phyloP scores from a whole-genome alignment of 768 basidiomycete species.

The Agaricus sinodeliciosus region DNA sequence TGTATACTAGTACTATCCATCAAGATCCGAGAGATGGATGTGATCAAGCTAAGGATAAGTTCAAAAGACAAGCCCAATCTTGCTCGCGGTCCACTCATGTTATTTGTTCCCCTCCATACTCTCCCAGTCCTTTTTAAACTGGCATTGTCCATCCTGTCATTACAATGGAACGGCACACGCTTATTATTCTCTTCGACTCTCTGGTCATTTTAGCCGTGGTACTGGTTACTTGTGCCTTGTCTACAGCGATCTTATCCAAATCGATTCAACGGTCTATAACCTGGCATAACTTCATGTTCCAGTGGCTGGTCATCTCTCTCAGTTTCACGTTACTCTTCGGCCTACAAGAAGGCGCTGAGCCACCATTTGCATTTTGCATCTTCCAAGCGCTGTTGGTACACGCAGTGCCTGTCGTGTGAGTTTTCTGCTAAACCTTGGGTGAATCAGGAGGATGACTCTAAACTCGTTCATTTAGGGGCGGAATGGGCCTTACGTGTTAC shows the following conservation, averaged over 20 bases:
- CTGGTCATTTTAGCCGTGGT: background rate
- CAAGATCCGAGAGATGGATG: too few relatives aligned
- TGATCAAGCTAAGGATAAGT: too few relatives aligned
- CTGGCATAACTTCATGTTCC: background rate
- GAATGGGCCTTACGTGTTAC: background rate
- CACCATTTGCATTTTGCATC: background rate
- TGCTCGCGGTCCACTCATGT: too few relatives aligned
- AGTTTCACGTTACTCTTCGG: background rate
- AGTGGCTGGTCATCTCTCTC: background rate
- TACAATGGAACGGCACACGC: too few relatives aligned
- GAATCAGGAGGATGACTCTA: background rate
- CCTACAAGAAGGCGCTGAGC: background rate
- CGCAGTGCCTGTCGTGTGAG: background rate
- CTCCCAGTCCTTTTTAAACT: too few relatives aligned
- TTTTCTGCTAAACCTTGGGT: background rate
- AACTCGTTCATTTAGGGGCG: background rate
- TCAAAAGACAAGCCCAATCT: too few relatives aligned
- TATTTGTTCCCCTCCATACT: too few relatives aligned
- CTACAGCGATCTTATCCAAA: background rate
- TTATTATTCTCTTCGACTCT: background rate
- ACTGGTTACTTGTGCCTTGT: background rate
- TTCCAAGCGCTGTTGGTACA: background rate
- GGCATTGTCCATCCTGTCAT: too few relatives aligned
- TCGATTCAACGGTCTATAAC: background rate
- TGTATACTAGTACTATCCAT: too few relatives aligned